phyloP scores from a whole-genome alignment of 768 basidiomycete genomes.

The Trametes cingulata region DNA sequence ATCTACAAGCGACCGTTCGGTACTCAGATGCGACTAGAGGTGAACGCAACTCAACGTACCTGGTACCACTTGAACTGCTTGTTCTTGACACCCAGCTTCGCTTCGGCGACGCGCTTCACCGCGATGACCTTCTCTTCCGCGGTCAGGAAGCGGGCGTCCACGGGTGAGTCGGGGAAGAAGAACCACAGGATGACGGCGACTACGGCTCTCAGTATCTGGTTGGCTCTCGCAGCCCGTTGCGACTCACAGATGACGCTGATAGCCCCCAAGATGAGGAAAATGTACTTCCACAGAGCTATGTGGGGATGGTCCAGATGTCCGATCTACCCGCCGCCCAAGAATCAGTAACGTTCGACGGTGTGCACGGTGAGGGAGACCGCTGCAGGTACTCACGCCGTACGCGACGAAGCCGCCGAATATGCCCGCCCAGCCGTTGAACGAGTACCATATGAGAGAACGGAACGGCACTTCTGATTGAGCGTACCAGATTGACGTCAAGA shows the following conservation, averaged over 20 bases:
- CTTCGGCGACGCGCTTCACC: slow-evolving; percentile 39
- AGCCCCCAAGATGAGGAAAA: slow-evolving; percentile 21
- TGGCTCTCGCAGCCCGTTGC: background rate
- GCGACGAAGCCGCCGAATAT: slow-evolving; percentile 24
- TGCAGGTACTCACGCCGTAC: slow-evolving; percentile 16
- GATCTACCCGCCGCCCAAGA: background rate
- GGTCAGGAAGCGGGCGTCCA: slow-evolving; percentile 33
- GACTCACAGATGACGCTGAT: slow-evolving; percentile 20
- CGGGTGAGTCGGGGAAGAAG: slow-evolving; percentile 40
- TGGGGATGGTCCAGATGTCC: slow-evolving; percentile 17
- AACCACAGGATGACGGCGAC: slow-evolving; percentile 30
- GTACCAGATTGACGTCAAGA: slow-evolving; percentile 24
- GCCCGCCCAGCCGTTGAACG: slow-evolving; percentile 25
- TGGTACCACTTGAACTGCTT: slow-evolving; percentile 39
- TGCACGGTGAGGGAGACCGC: background rate
- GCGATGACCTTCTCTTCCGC: slow-evolving; percentile 36
- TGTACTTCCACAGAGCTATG: slow-evolving; percentile 23
- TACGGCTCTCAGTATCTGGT: background rate
- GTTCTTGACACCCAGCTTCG: slow-evolving; percentile 36
- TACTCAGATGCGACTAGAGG: no score
- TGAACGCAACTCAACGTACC: slow-evolving; percentile 31
- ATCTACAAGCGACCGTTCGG: slow-evolving; percentile 1
- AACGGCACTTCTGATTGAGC: slow-evolving; percentile 22
- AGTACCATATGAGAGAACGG: slow-evolving; percentile 23
- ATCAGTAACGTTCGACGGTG: background rate